Conservation (phyloP, 257 asterid species). For the Schizonepeta tenuifolia region DNA sequence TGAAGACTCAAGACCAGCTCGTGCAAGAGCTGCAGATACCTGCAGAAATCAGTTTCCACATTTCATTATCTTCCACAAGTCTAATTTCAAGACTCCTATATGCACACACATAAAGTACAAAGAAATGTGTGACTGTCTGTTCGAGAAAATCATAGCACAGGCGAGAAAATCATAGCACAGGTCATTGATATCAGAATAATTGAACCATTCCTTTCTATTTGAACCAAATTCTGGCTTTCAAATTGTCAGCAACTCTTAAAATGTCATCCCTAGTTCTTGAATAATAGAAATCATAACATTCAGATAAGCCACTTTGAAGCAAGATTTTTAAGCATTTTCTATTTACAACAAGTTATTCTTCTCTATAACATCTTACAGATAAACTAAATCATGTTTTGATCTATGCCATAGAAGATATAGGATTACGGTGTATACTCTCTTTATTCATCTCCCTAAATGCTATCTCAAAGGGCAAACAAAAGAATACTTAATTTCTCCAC, state of each 20-base stretch:
- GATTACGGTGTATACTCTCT: not conserved
- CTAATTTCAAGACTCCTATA: conserved; percentile 16
- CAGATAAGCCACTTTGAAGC: not conserved
- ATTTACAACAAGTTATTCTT: not conserved
- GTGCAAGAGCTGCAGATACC: conserved; percentile 61
- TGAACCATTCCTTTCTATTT: conserved; percentile 9
- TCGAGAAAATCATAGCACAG: not conserved
- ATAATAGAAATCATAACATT: not conserved
- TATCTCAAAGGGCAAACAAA: conserved; percentile 7
- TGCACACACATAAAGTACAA: not conserved
- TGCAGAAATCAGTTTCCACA: conserved; percentile 27
- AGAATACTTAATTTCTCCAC: not conserved
- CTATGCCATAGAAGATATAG: not conserved
- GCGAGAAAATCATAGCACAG: not conserved
- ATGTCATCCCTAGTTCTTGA: not conserved
- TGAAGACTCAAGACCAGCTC: conserved; percentile 64
- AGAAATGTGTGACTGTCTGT: not conserved
- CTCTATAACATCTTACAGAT: not conserved
- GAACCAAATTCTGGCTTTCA: conserved; percentile 15
- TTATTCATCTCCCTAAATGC: not conserved
- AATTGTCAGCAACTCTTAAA: not conserved
- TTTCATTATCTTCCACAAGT: not conserved
- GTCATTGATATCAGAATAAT: not conserved
- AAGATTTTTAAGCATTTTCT: not conserved
- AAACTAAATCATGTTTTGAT: not conserved